Evolutionary conservation across 768 basidiomycete genomes (phyloP).

Genomic region (Clitopilus passeckerianus): DNA sequence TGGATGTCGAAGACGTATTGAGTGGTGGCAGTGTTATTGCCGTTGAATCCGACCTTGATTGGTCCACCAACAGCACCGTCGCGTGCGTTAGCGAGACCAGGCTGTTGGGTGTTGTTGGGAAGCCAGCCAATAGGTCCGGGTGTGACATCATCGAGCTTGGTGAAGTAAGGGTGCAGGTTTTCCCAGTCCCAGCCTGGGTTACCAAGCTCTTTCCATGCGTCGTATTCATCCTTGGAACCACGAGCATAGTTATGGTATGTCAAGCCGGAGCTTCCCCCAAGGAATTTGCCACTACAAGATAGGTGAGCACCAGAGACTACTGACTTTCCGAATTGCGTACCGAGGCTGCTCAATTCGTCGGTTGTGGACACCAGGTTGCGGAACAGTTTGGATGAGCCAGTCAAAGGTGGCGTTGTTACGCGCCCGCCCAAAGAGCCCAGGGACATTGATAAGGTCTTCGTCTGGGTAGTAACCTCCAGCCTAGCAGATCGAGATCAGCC

Average conservation of each 20-base stretch:
- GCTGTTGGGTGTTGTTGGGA: conserved; percentile 2
- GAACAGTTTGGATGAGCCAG: conserved; percentile 5
- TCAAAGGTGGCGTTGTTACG: conserved; percentile 5
- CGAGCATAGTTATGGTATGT: conserved; percentile 7
- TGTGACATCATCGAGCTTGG: conserved; percentile 9
- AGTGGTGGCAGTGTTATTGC: conserved; percentile 8
- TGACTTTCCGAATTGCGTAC: conserved; percentile 4
- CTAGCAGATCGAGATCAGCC: neutral
- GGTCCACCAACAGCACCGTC: conserved; percentile 9
- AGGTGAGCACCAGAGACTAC: neutral
- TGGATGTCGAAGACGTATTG: conserved; percentile 9
- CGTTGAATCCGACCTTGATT: conserved; percentile 9
- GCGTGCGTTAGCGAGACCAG: conserved; percentile 4
- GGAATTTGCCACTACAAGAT: conserved; percentile 9
- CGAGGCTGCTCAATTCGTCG: conserved; percentile 9
- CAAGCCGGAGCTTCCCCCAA: conserved; percentile 12
- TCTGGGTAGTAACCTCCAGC: conserved; percentile 18
- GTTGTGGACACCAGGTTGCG: conserved; percentile 8
- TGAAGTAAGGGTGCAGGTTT: conserved; percentile 11
- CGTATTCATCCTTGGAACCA: conserved; percentile 10
- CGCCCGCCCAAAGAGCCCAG: conserved; percentile 7
- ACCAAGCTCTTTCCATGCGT: conserved; percentile 14
- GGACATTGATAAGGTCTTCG: conserved; percentile 10
- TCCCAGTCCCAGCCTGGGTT: conserved; percentile 19
- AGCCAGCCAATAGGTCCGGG: conserved; percentile 3